Evolutionary conservation across 2,329 filamentous ascomycete genomes (phyloP), one percentile per base, ranked within the genome.

Genomic region (Epichloe sibirici): DNA sequence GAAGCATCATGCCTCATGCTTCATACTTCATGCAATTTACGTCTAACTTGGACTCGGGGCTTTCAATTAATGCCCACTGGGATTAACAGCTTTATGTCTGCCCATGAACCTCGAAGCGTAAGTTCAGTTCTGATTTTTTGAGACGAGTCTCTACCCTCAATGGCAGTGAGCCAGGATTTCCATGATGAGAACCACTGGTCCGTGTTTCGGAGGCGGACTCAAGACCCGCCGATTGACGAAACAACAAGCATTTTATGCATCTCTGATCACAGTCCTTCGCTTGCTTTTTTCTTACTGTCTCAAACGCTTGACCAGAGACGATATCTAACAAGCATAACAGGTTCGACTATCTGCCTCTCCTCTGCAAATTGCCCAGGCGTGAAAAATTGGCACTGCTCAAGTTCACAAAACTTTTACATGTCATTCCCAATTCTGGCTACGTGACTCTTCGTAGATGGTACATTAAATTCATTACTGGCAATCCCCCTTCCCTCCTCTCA

Each of bases 151-250:
- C 13, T 47, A 25, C 13, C 23, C 13, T 8, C 28, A 23, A 45
- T 40, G 45, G 49, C 38, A 44, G 25, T 25, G 39, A 48, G 39
- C 45, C 45, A 52, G 45, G 48, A 43, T 44, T 52, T 61, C 53
- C 54, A 60, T 70, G 86, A 90, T 90, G 87, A 90, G 78, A 86
- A 78, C 77, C 77, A 83, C 90, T 90, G 86, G 88, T 91, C 88
- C 87, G 86, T 91, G 87, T 93, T 91, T 83, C 88, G 81, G 86
- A 91, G 69, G 85, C 83, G 83, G 85, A 81, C 79, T 89, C 87
- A 91, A 91, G 86, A 90, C 86, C 87, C 85, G 83, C 82, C 73
- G 75, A 69, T 79, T 86, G 88, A 88, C 79, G 87, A 88, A 76
- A 73, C 71, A 75, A 76, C 78, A 79, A 84, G 82, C 76, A 83